These are phyloP conservation scores for Cystobasidium sp. DNA, from an alignment of 1,284 basidiomycete genomes.

Conservation along the genomic window DNA sequence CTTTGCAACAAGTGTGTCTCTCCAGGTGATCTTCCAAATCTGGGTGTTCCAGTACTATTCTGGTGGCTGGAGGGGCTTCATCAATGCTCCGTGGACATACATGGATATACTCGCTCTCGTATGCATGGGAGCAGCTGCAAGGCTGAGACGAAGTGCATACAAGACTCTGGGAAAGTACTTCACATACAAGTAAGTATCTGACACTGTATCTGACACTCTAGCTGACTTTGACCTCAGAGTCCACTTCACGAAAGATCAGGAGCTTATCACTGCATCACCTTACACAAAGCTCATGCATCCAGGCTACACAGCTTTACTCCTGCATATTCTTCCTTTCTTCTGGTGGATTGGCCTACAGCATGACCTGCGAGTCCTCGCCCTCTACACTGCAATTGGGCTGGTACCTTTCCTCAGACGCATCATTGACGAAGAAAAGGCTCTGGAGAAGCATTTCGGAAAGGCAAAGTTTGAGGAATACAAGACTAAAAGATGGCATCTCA, in stretches of 20 bases:
- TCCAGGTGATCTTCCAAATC: neutral
- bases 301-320: conserved; percentile 4
- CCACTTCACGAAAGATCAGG: neutral
- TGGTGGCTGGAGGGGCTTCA: conserved; percentile 1
- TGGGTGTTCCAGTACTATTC: neutral
- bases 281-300: conserved; percentile 18
- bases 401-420: neutral
- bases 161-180: conserved; percentile 9
- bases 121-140: neutral
- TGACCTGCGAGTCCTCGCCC: neutral
- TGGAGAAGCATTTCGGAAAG: conserved; percentile 19
- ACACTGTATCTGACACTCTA: neutral
- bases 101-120: conserved; percentile 3
- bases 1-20: neutral
- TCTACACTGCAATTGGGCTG: neutral
- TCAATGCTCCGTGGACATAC: neutral
- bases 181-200: conserved; percentile 22
- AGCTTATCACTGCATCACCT: neutral
- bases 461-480: conserved; percentile 3
- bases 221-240: neutral
- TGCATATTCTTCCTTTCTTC: conserved; percentile 3
- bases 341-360: conserved; percentile 22
- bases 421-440: conserved; percentile 6
- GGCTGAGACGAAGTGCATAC: neutral
- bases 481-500: neutral